Base-by-base conservation (phyloP, 768 basidiomycete species). In the Phlebiopsis flavidoalba region DNA sequence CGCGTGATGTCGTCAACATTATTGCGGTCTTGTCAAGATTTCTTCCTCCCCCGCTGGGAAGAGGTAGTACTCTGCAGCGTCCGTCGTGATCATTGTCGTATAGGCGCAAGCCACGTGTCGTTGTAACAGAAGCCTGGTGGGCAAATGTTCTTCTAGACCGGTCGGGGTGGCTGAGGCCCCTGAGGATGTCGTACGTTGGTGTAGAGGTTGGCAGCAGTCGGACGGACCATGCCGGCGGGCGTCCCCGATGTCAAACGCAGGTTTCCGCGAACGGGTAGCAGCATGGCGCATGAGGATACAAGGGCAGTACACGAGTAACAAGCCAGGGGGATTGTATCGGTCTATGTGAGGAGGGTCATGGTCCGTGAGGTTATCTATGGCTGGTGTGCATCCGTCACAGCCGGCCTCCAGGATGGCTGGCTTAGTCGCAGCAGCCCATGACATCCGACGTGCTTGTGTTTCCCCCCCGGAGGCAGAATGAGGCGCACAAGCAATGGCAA, bases 91-190 rank as follows among this genome's bases (percentile, higher is more conserved):
- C 43, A n/a, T 83, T 79, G 74, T 95, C 94, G 75, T 94, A 96
- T 15, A 95, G 78, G 72, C 85, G 80, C 58, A 99, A 78, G 0
- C 97, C 97, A 21, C 76, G 79, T 68, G n/a, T 95, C 89, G 64
- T 94, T 86, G 74, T 98, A 98, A n/a, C 10, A 97, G 79, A 11
- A 95, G 79, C 71, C 92, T 75, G 0, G 93, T 95, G 7, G 95
- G 93, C 21, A 97, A n/a, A 72, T 26, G 79, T 76, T 71, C 86
- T 88, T 63, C 82, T n/a, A n/a, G 71, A 52, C 83, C 83, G 0
- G 66, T 61, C n/a, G 2, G 86, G 82, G 22, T 76, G 80, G 55
- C 72, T 72, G 8, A 93, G 80, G 17, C 89, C 88, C 24, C 72
- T 72, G 46, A 81, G 56, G 52, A 92, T 78, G 49, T 84, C 71